A percentile compares a stretch with the other conserved stretches of the same genome.
Conservation (phyloP, 371 early-diverging fungal species). For the Blakeslea trispora region DNA sequence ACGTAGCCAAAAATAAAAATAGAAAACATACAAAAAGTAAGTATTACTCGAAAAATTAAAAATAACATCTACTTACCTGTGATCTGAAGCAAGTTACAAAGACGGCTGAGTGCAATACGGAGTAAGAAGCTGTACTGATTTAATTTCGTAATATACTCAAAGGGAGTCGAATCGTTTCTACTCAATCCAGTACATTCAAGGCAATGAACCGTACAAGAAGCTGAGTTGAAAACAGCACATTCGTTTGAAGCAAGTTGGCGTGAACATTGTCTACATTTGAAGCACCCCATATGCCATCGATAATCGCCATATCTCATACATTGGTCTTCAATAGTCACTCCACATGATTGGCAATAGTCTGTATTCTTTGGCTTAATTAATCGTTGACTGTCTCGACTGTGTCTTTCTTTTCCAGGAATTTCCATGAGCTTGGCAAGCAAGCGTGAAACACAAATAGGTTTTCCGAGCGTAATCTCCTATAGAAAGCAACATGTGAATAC, state of each 20-base stretch:
- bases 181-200: constrained; percentile 32
- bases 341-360: constrained; percentile 82
- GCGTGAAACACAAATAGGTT: constrained; percentile 52
- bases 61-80: constrained; percentile 49
- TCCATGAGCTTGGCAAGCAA: constrained; percentile 68
- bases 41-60: not conserved
- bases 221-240: constrained; percentile 46
- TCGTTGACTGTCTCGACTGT: constrained; percentile 47
- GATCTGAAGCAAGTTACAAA: constrained; percentile 73
- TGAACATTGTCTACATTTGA: constrained; percentile 72
- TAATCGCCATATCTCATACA: constrained; percentile 70
- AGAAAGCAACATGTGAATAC: constrained; percentile 5
- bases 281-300: constrained; percentile 86
- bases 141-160: constrained; percentile 72
- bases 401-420: constrained; percentile 53
- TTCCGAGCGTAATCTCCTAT: constrained; percentile 39
- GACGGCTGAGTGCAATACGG: constrained; percentile 79
- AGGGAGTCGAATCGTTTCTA: constrained; percentile 4
- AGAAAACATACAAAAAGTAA: not conserved
- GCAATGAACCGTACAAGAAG: constrained; percentile 54
- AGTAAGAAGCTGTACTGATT: constrained; percentile 88
- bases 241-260: constrained; percentile 37
- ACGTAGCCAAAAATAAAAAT: constrained; percentile 2
- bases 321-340: constrained; percentile 82
- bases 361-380: constrained; percentile 57